Conservation (phyloP, 371 early-diverging fungal species). For the Thermomucor indicae-seudaticae region DNA sequence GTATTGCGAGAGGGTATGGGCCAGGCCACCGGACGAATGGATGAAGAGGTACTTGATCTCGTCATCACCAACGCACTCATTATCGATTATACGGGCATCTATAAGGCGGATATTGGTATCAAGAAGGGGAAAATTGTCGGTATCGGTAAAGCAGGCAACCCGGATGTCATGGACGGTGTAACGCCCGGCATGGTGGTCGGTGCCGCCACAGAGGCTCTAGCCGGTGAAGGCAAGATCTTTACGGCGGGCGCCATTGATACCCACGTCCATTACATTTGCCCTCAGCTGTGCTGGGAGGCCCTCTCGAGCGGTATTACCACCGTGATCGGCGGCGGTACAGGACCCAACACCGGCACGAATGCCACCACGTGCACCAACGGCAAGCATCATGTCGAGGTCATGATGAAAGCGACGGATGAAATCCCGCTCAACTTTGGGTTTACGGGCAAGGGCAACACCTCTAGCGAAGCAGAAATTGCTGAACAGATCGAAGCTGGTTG, state of each 20-base stretch:
- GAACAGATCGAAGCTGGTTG: constrained; percentile 89
- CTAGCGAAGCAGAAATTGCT: constrained; percentile 55
- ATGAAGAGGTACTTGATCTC: constrained; percentile 75
- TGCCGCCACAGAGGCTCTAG: constrained; percentile 83
- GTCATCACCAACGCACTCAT: constrained; percentile 92
- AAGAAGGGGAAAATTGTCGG: constrained; percentile 78
- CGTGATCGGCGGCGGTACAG: constrained; percentile 92
- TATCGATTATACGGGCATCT: constrained; percentile 91
- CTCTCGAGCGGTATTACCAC: constrained; percentile 86
- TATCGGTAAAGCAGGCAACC: constrained; percentile 96
- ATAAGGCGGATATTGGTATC: constrained; percentile 96
- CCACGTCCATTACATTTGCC: constrained; percentile 92
- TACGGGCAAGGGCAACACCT: constrained; percentile 91
- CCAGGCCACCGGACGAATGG: constrained; percentile 59
- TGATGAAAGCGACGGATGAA: constrained; percentile 85
- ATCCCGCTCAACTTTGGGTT: constrained; percentile 89
- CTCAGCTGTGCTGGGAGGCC: constrained; percentile 79
- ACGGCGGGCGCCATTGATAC: constrained; percentile 92
- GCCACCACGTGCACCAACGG: constrained; percentile 95
- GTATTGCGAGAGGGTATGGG: constrained; percentile 95
- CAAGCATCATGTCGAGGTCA: constrained; percentile 70
- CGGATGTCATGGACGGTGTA: constrained; percentile 91
- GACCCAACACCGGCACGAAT: constrained; percentile 91
- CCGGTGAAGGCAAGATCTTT: constrained; percentile 87
- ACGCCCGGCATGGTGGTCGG: constrained; percentile 87